Base-by-base conservation (phyloP, 495 filamentous ascomycete genomes). In the Hypoxylon rickii region DNA sequence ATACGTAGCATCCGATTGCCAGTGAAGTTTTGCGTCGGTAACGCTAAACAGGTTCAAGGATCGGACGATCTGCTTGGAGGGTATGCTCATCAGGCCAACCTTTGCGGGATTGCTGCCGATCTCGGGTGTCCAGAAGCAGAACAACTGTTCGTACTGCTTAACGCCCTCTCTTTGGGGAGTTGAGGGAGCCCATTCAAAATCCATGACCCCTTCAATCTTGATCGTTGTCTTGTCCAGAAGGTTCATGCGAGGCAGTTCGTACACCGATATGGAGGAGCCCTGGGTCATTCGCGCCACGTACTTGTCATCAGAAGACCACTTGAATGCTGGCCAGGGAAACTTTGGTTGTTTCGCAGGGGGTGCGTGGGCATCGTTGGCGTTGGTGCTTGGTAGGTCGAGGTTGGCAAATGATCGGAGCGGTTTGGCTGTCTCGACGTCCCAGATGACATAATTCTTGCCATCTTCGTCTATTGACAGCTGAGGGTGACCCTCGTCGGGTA, bases 71-170 rank as follows among this genome's bases (percentile, higher is more conserved):
- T 95, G 84, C 77, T 96, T 97, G 29, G 89, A 89, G 1, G 94
- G 94, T 53, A 98, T 89, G 74, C 83, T 90, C 94, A 98, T 98
- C 63, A 98, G 77, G 48, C 86, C 92, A 61, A 97, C 94, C 74
- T 91, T 91, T 44, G 94, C 94, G n/a, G 94, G 94, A 70, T 96
- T 97, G 81, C 89, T 95, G 68, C 91, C 94, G 55, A 97, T 93
- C 74, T 97, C 94, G 41, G 94, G 94, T 10, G 94, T 96, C 94
- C 94, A 98, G 85, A 91, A 98, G 81, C 88, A 95, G 72, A 98
- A 85, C 3, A 97, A 81, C 72, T 97, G 94, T 76, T 97, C 94
- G 69, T 96, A 93, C 3, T 81, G 81, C 79, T 92, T 96, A 68
- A 92, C 76, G 43, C 87, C 86, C 39, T 92, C 90, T 36, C 90